Evolutionary conservation across 768 basidiomycete species (phyloP), one percentile per base, ranked within the genome.

Genomic region (Austroboletus eburneus): DNA sequence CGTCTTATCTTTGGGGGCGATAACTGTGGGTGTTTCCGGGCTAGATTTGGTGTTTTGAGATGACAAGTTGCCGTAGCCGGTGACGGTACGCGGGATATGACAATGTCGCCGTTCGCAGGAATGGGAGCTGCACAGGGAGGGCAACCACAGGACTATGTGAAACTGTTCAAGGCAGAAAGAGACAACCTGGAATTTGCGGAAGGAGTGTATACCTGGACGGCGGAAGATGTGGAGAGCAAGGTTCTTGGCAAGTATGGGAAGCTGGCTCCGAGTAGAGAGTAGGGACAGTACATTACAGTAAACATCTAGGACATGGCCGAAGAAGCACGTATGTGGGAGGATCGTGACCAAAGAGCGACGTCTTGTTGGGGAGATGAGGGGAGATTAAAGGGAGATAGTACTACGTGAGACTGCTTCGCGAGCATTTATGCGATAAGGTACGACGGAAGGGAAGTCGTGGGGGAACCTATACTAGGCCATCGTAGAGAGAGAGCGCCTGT

Each of bases 171-270:
- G 56, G 82, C 83, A 6, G 96, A 99, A 68, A 76, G 75, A 51
- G 95, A 98, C 66, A 95, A 96, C 66, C 78, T 99, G 17, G 88
- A 91, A 54, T 85, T 98, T 57, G 81, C 93, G 0, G 86, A 92
- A 59, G 91, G 91, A 25, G 64, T 87, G 51, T 93, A 95, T 64
- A 66, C 68, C 18, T 97, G 91, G 91, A 77, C 78, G 22, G 91
- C 89, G 14, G 75, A 83, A 30, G 89, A 85, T 42, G 75, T 94
- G 32, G 93, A 95, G 61, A 74, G 75, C 46, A 76, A 87, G 51
- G 77, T 96, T 20, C 76, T 96, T 35, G 73, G 74, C 57, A 84
- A 81, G 68, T 94, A 88, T 62, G 84, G 85, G 46, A 86, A 81
- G 69, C 54, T 79, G 51, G 68, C 65, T 30, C 55, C 62, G 49